These are phyloP conservation scores for Astragalus glycyphyllos DNA, from an alignment of 306 rosid species.

Conservation along the genomic window DNA sequence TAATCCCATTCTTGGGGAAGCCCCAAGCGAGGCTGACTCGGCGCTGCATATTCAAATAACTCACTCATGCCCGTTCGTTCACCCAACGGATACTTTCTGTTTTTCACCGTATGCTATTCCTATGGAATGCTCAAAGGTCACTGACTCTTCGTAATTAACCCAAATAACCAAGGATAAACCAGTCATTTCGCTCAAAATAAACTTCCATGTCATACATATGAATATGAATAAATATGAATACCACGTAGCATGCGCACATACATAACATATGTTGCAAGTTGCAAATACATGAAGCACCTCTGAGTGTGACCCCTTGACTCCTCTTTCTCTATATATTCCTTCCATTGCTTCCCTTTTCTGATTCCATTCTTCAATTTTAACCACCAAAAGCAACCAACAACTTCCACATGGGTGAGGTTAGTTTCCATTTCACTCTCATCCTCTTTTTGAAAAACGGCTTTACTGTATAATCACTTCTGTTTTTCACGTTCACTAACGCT, in stretches of 20 bases:
- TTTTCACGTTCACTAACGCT: background rate
- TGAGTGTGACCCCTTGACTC: slow-evolving; percentile 33
- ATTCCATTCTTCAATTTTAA: slow-evolving; percentile 35
- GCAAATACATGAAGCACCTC: background rate
- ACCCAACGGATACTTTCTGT: slow-evolving; percentile 20
- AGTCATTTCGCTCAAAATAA: background rate
- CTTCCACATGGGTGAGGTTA: slow-evolving; percentile 68
- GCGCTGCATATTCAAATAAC: background rate
- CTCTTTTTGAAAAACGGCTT: background rate
- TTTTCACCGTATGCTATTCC: background rate
- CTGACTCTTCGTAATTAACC: background rate
- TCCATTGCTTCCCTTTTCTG: background rate
- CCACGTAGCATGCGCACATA: background rate
- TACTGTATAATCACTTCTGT: background rate
- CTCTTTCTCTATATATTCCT: slow-evolving; percentile 39
- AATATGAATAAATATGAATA: no score
- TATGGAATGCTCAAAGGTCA: background rate
- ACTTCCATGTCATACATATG: no score
- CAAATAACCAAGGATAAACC: slow-evolving; percentile 3
- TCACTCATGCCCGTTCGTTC: background rate
- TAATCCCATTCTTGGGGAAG: background rate
- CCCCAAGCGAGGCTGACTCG: no score
- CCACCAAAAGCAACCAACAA: background rate
- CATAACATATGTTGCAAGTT: slow-evolving; percentile 14
- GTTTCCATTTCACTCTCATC: slow-evolving; percentile 18